These are phyloP conservation scores for Linnemannia zychae DNA, from an alignment of 192 early-diverging fungal species.

Conservation along the genomic window DNA sequence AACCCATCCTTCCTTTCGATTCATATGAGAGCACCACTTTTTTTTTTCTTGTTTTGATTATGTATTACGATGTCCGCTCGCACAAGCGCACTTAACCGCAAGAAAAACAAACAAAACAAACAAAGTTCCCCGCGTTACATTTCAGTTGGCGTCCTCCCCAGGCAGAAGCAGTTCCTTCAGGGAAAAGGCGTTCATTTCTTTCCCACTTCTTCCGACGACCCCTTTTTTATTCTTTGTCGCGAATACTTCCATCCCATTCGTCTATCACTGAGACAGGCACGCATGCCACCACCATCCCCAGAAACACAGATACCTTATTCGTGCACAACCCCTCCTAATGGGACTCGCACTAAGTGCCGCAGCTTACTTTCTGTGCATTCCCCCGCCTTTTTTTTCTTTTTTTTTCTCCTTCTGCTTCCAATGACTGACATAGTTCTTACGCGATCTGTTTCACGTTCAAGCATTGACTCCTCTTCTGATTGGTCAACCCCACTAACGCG, in stretches of 20 bases:
- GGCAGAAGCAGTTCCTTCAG: neutral
- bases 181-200: neutral
- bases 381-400: neutral
- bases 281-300: neutral
- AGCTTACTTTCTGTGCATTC: neutral
- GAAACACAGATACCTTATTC: neutral
- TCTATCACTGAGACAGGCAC: neutral
- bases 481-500: neutral
- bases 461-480: neutral
- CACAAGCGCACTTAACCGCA: neutral
- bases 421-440: neutral
- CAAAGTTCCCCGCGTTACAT: slow-evolving; percentile 37
- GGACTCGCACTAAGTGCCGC: neutral
- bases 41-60: neutral
- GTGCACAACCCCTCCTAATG: no score
- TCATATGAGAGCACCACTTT: slow-evolving; percentile 2
- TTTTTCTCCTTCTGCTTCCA: neutral
- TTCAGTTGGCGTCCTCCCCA: neutral
- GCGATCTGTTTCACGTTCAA: neutral
- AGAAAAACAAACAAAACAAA: neutral
- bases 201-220: neutral
- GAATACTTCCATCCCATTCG: neutral
- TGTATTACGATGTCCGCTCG: slow-evolving; percentile 26
- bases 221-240: neutral
- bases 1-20: neutral